Base-by-base conservation (phyloP, 164 flowering plant species). In the Vitis rupestris region DNA sequence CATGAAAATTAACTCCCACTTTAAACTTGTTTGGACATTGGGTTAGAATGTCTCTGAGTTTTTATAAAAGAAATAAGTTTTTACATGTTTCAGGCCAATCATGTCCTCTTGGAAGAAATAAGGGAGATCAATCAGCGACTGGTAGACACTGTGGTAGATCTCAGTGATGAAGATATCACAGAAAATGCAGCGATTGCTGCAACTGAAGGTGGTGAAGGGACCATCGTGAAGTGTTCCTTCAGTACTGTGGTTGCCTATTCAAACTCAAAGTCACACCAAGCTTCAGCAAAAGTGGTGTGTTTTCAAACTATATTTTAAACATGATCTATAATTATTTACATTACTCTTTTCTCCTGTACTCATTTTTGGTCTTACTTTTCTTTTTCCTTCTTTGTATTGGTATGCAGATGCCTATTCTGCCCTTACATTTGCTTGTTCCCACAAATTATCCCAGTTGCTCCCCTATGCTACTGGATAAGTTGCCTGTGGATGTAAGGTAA, bases 351-450 rank as follows among this genome's bases (percentile, higher is more conserved):
- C 63, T 31, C 37, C 37, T 31, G 37, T 31, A 5, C n/a, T 44
- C 62, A 12, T 65, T 70, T 63, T 47, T 47, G 72, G 17, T 74
- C 27, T 27, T 19, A 19, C 19, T 19, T 30, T 50, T 13, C 27
- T 12, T 68, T 5, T 56, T 3, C 69, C 66, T 65, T 6, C 31
- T 60, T 2, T 31, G 37, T 31, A 31, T 31, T 1, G 52, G 50
- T 67, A 10, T 90, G 85, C 90, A 93, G 99, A 84, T 91, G n/a
- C 96, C 90, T 53, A 93, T 91, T 80, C 88, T 79, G 71, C 97
- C 96, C 3, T 59, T 93, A 61, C 73, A 88, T 50, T 74, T 95
- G 84, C 92, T 95, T 2, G 80, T 93, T 71, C 99, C 99, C 14
- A 31, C 80, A 54, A 85, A 85, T 78, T 95, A 95, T 79, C 99